Evolutionary conservation across 257 asterid species (phyloP).

Genomic region (Scutellaria minor): DNA sequence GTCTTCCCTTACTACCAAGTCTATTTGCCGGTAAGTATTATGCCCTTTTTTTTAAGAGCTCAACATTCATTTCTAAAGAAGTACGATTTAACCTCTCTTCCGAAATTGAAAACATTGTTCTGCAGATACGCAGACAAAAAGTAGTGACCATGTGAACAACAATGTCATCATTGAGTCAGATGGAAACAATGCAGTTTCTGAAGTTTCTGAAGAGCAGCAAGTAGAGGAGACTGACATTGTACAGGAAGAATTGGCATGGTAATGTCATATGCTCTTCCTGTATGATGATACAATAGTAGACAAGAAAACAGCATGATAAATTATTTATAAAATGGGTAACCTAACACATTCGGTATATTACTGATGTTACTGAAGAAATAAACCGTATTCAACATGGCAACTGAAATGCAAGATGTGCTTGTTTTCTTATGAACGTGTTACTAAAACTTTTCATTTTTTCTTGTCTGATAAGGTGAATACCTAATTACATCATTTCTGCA

Average conservation of each 20-base stretch:
- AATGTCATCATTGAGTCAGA: conserved; percentile 38
- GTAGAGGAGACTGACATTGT: conserved; percentile 40
- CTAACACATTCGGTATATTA: background rate
- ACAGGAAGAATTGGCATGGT: conserved; percentile 55
- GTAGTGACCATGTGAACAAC: conserved; percentile 28
- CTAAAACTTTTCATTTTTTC: background rate
- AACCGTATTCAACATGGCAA: background rate
- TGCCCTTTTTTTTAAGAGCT: conserved; percentile 2
- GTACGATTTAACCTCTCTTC: background rate
- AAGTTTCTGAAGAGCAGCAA: conserved; percentile 51
- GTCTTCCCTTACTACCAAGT: conserved; percentile 36
- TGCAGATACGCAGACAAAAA: conserved; percentile 50
- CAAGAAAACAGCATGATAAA: background rate
- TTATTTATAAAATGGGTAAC: conserved; percentile 14
- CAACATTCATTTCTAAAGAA: background rate
- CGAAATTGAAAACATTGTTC: conserved; percentile 16
- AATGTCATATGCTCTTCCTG: conserved; percentile 34
- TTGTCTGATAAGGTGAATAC: background rate
- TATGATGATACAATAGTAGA: conserved; percentile 21
- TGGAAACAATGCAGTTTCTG: conserved; percentile 44
- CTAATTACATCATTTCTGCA: background rate
- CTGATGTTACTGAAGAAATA: conserved; percentile 3
- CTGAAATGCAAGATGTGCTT: background rate
- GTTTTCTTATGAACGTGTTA: conserved; percentile 4
- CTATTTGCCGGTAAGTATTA: conserved; percentile 49